Evolutionary conservation across 345 rosid genomes (phyloP).

Genomic region (Linum usitatissimum): DNA sequence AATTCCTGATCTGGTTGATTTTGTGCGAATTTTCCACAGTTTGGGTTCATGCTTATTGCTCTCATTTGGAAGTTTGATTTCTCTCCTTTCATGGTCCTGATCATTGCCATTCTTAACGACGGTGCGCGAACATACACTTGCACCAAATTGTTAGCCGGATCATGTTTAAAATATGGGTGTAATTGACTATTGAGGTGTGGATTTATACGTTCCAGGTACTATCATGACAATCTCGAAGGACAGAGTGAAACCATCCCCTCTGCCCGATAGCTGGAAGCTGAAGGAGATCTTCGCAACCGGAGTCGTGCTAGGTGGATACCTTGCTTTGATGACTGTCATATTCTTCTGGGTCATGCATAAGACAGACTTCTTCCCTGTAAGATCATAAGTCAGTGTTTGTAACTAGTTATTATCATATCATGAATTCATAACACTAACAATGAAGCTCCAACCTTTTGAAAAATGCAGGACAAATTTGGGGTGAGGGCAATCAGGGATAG

Average conservation of each 20-base stretch:
- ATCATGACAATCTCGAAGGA: conserved; percentile 6
- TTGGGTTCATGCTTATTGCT: conserved; percentile 5
- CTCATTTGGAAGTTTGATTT: conserved; percentile 5
- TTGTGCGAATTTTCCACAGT: background rate
- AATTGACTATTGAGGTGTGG: background rate
- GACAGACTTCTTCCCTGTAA: conserved; percentile 4
- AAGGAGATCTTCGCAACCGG: conserved; percentile 2
- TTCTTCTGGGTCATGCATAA: conserved; percentile 4
- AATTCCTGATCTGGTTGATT: background rate
- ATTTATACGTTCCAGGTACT: background rate
- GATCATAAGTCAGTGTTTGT: background rate
- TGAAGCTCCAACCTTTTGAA: background rate
- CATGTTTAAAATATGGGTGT: too few species aligned
- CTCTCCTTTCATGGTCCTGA: conserved; percentile 5
- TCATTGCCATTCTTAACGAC: conserved; percentile 4
- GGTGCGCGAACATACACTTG: background rate
- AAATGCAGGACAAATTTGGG: conserved; percentile 3
- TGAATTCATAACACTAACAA: background rate
- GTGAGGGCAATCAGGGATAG: background rate
- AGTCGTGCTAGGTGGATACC: background rate
- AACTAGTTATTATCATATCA: background rate
- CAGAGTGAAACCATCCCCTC: conserved; percentile 2
- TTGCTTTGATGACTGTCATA: conserved; percentile 2
- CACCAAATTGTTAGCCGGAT: too few species aligned
- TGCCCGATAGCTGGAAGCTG: conserved; percentile 6